phyloP scores from a whole-genome alignment of 1,284 basidiomycete species.

The Microstroma glucosiphilum region DNA sequence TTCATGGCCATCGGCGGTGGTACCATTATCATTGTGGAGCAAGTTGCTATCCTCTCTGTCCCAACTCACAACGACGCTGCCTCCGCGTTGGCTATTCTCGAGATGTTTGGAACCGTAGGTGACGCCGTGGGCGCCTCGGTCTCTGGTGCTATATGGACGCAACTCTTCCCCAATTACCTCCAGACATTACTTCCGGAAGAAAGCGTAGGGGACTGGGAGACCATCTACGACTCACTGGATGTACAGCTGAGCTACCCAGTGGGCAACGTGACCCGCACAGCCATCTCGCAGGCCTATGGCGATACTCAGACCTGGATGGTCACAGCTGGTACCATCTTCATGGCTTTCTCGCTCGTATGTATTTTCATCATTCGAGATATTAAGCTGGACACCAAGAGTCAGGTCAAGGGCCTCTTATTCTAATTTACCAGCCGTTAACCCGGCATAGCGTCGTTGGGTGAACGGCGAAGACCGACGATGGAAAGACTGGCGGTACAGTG shows the following conservation, averaged over 20 bases:
- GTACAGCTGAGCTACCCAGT: slow-evolving; percentile 39
- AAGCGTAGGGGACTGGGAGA: slow-evolving; percentile 18
- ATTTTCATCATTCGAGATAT: slow-evolving; percentile 44
- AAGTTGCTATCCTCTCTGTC: slow-evolving; percentile 2
- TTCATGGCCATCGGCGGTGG: slow-evolving; percentile 7
- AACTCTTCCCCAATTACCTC: slow-evolving; percentile 1
- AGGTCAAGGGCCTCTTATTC: slow-evolving; percentile 48
- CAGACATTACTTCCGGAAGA: slow-evolving; percentile 3
- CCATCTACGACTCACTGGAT: slow-evolving; percentile 41
- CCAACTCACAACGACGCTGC: slow-evolving; percentile 3
- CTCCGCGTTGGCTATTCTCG: neutral
- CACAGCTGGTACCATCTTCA: slow-evolving; percentile 44
- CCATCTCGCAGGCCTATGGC: slow-evolving; percentile 42
- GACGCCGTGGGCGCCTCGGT: neutral
- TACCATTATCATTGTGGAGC: slow-evolving; percentile 1
- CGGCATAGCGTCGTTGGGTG: no score
- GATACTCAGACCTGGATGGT: slow-evolving; percentile 45
- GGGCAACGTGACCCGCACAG: slow-evolving; percentile 33
- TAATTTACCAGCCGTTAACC: slow-evolving; percentile 5
- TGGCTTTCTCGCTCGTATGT: slow-evolving; percentile 31
- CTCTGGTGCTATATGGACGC: slow-evolving; percentile 6
- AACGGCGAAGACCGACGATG: no score
- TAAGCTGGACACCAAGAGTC: slow-evolving; percentile 39
- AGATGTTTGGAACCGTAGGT: neutral
- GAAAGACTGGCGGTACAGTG: no score